These are phyloP conservation scores for Sporobolomyces pararoseus DNA, from an alignment of 768 basidiomycete genomes.

Conservation along the genomic window DNA sequence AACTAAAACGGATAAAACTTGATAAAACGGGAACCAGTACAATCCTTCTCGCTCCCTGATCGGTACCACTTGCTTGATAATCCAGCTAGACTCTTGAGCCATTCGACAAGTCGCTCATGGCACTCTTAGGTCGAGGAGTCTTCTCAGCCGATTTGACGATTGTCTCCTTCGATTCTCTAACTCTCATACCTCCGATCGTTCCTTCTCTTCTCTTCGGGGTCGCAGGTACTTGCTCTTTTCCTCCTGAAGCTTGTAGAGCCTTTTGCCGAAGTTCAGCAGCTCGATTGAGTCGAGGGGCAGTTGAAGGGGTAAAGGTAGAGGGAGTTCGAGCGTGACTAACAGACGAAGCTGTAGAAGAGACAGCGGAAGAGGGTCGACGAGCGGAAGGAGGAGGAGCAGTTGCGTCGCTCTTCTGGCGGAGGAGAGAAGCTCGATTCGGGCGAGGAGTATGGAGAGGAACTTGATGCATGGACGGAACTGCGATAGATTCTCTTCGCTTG, in stretches of 20 bases:
- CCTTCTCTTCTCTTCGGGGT: neutral
- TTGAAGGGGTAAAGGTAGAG: neutral
- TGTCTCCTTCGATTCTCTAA: too few species aligned
- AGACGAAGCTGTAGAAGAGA: neutral
- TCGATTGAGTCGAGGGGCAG: constrained; percentile 1
- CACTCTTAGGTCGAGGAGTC: neutral
- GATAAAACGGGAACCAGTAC: too few species aligned
- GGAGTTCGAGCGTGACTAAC: neutral
- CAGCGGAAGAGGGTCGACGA: neutral
- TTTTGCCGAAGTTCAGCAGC: constrained; percentile 9
- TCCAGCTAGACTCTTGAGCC: neutral
- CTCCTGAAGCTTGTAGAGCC: neutral
- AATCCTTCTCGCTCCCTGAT: neutral
- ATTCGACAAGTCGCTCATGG: constrained; percentile 11
- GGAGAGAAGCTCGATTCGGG: constrained; percentile 23
- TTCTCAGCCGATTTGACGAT: too few species aligned
- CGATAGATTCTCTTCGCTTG: constrained; percentile 20
- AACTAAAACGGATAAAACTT: neutral
- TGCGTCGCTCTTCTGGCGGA: constrained; percentile 12
- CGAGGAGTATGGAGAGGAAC: constrained; percentile 19
- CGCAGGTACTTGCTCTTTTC: neutral
- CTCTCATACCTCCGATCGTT: too few species aligned
- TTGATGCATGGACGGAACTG: constrained; percentile 13
- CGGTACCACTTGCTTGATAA: neutral
- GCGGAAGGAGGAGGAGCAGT: neutral